Base-by-base conservation (phyloP, 2,329 filamentous ascomycete species). In the Colletotrichum magnum region DNA sequence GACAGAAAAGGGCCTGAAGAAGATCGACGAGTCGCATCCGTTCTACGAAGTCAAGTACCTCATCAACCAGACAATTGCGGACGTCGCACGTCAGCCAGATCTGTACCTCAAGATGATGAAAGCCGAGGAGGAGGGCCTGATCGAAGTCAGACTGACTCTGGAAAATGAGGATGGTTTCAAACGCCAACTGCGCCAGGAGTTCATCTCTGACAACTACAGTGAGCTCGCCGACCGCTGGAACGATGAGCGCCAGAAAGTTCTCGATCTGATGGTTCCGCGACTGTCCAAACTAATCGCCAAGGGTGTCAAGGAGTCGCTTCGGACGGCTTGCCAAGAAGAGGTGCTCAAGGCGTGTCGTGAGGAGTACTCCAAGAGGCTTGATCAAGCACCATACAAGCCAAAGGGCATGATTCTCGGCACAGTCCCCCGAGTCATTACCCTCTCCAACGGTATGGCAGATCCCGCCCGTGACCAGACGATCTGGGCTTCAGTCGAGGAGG, bases 21-120 rank as follows among this genome's bases (percentile, higher is more conserved):
- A 94, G 76, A 98, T 99, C 74, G 95, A 97, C 74, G 95, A 98
- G 71, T 91, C 96, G 26, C 95, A 98, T 76, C 94, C 94, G 0
- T 98, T 97, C 80, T 98, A 98, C 78, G 96, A 98, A 80, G 94
- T 99, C 84, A 97, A 99, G 80, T 99, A 99, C 75, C 86, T 99
- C 21, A 90, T 94, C 72, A 94, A 96, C 75, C 95, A 98, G 80
- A 93, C 93, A 7, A 92, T 98, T 70, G 85, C 86, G 50, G 93
- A 96, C 73, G 88, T 98, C 68, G 92, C 94, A 3, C 89, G 90
- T 60, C 91, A 93, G 61, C 96, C 96, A 1, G 95, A 98, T 72
- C 85, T 97, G 28, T 99, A 96, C 78, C 84, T 99, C 64, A 95
- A 97, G 82, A 99, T 99, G 96, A 90, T 98, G 79, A 97, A 94